phyloP scores from a whole-genome alignment of 768 basidiomycete species.

The Terana coerulea region DNA sequence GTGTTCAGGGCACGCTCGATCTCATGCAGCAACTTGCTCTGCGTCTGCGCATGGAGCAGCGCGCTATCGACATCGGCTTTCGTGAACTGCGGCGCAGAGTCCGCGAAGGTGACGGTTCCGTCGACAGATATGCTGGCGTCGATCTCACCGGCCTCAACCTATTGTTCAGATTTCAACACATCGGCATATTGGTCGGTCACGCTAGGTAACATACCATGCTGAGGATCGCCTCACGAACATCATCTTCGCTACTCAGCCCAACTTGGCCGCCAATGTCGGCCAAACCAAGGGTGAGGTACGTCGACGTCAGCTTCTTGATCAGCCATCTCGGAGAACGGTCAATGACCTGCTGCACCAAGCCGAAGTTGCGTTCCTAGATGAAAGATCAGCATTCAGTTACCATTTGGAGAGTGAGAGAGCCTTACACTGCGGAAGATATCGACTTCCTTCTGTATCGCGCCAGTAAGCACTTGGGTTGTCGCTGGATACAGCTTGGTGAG shows the following conservation, averaged over 20 bases:
- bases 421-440: conserved; percentile 51
- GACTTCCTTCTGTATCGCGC: conserved; percentile 52
- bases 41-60: conserved; percentile 52
- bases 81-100: conserved; percentile 52
- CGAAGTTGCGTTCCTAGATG: conserved; percentile 65
- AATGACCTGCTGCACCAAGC: conserved; percentile 64
- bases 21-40: conserved; percentile 41
- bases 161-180: background rate
- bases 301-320: conserved; percentile 75
- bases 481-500: conserved; percentile 68
- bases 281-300: conserved; percentile 76
- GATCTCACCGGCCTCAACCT: conserved; percentile 75
- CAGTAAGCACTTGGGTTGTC: conserved; percentile 39
- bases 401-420: background rate
- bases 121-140: conserved; percentile 62
- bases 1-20: conserved; percentile 56
- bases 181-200: background rate
- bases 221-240: conserved; percentile 56
- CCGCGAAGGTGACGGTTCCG: conserved; percentile 71
- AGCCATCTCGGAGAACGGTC: conserved; percentile 73
- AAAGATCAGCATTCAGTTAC: background rate
- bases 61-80: conserved; percentile 59
- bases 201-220: conserved; percentile 60
- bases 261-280: conserved; percentile 62
- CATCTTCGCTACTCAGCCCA: conserved; percentile 47